Evolutionary conservation across 345 rosid species (phyloP).

Genomic region (Ailanthus altissimus): DNA sequence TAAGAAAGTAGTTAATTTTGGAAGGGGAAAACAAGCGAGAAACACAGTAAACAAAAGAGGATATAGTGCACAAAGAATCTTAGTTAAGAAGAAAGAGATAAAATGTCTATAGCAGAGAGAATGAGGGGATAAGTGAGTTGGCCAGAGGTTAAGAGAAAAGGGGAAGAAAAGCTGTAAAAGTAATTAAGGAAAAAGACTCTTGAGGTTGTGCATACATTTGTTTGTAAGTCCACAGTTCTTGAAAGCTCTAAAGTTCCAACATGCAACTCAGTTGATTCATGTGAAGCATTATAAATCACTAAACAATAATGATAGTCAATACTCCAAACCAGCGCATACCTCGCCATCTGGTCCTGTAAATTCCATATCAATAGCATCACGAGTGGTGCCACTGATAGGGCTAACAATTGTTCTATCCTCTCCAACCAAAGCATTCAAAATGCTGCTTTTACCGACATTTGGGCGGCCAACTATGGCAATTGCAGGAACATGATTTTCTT

Average conservation of each 20-base stretch:
- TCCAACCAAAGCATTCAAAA: constrained; percentile 91
- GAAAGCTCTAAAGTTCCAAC: not conserved
- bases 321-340: constrained; percentile 44
- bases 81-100: not conserved
- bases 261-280: not conserved
- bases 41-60: not conserved
- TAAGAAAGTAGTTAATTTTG: too few relatives aligned
- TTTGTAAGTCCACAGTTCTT: not conserved
- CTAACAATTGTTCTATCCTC: constrained; percentile 98
- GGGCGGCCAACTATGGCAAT: constrained; percentile 96
- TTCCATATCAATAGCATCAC: constrained; percentile 97
- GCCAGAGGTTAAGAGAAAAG: not conserved
- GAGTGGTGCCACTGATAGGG: constrained; percentile 97
- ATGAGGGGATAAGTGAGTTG: not conserved
- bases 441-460: constrained; percentile 98
- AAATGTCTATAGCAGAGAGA: not conserved
- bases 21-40: too few relatives aligned
- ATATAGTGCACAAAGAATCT: not conserved
- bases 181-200: not conserved
- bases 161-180: not conserved
- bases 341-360: constrained; percentile 83
- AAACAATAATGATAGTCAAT: not conserved
- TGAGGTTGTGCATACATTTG: not conserved
- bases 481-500: constrained; percentile 74
- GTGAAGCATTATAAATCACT: not conserved